phyloP scores from a whole-genome alignment of 768 basidiomycete species.

The Lepiota venenata region DNA sequence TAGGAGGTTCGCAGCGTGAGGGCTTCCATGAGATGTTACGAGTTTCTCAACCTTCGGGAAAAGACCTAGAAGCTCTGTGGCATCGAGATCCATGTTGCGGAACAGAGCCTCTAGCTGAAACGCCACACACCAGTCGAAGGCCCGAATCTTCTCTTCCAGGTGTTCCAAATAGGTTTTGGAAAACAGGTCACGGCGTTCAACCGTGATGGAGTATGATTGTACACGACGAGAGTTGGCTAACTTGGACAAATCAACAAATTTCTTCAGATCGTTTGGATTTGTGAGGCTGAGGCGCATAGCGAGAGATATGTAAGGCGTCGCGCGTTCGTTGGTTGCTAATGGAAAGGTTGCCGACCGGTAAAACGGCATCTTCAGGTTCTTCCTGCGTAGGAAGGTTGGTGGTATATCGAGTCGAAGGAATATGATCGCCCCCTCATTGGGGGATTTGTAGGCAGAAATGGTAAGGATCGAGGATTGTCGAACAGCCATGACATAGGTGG shows the following conservation, averaged over 20 bases:
- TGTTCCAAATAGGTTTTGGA: constrained; percentile 26
- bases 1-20: constrained; percentile 36
- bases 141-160: constrained; percentile 27
- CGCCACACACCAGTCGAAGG: constrained; percentile 44
- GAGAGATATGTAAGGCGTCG: constrained; percentile 49
- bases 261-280: constrained; percentile 27
- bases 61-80: constrained; percentile 43
- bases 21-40: constrained; percentile 24
- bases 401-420: constrained; percentile 40
- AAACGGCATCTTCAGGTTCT: constrained; percentile 1
- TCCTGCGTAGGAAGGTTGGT: constrained; percentile 13
- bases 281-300: constrained; percentile 46
- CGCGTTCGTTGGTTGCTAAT: constrained; percentile 34
- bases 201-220: constrained; percentile 29
- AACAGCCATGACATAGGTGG: constrained; percentile 35
- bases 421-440: constrained; percentile 28
- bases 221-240: constrained; percentile 34
- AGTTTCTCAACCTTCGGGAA: constrained; percentile 29
- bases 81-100: constrained; percentile 37
- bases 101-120: constrained; percentile 54
- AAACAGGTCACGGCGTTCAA: constrained; percentile 41
- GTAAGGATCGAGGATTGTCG: constrained; percentile 39
- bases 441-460: constrained; percentile 29
- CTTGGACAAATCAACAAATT: constrained; percentile 36
- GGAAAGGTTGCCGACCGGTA: constrained; percentile 37